Evolutionary conservation across 2,329 filamentous ascomycete species (phyloP), one percentile per base, ranked within the genome.

Genomic region (Paecilomyces sp.): DNA sequence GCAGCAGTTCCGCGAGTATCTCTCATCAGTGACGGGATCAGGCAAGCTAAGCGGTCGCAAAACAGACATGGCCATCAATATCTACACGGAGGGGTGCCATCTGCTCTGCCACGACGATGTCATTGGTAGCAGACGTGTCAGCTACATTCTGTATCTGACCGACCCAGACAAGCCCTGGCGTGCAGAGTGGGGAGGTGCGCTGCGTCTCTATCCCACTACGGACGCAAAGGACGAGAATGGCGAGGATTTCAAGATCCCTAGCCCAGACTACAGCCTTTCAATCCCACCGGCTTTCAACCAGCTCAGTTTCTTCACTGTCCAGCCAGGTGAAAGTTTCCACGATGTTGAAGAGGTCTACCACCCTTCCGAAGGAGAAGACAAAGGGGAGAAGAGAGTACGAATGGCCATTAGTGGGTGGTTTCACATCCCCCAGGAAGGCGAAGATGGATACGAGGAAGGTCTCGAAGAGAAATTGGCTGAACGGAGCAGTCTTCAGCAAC

Each of bases 391-490:
- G 62, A 72, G 76, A 8, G 86, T 97, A 55, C 88, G 94, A 66
- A 97, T 99, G 93, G 94, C 94, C 56, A 96, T 99, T 71, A 96
- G 91, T 71, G 94, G 94, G 57, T 99, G 94, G 94, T 99, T 95
- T 75, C 94, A 99, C 75, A 97, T 99, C 64, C 94, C 94, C 0
- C 94, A 99, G 76, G 78, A 90, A 66, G 93, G 93, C 59, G 94
- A 99, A 74, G 91, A 96, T 28, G 94, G 94, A 52, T 99, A 89
- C 68, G 86, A 96, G 66, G 81, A 89, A 71, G 94, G 93, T 3
- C 83, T 94, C 58, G 93, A 97, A 74, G 91, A 95, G 78, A 89
- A 88, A 71, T 85, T 95, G 63, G 91, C 90, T 12, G 88, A 91
- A 73, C 91, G 91, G 75, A 97, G 92, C 75, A 92, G 92, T 68